These are phyloP conservation scores for Chaetoscypha palmicola DNA, from an alignment of 2,329 filamentous ascomycete genomes.

Conservation along the genomic window DNA sequence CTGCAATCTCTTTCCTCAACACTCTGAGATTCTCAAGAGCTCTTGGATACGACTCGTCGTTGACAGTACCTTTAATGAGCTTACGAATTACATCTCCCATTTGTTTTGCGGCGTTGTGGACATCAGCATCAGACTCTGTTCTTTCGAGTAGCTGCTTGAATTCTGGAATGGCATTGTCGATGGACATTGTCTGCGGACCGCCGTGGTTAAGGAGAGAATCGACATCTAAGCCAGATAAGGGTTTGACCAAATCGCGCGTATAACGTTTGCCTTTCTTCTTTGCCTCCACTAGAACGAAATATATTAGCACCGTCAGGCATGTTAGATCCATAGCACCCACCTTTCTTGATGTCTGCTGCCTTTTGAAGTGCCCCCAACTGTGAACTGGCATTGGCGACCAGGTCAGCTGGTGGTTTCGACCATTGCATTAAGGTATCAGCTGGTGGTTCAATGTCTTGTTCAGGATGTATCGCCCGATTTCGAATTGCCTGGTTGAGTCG, in stretches of 20 bases:
- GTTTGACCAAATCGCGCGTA: slow-evolving; percentile 60
- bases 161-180: slow-evolving; percentile 76
- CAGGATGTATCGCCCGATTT: slow-evolving; percentile 69
- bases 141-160: slow-evolving; percentile 73
- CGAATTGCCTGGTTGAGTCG: slow-evolving; percentile 81
- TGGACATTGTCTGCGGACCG: slow-evolving; percentile 47
- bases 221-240: slow-evolving; percentile 83
- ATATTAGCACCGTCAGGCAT: too few relatives aligned
- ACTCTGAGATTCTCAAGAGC: slow-evolving; percentile 70
- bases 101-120: slow-evolving; percentile 64
- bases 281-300: slow-evolving; percentile 54
- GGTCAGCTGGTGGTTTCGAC: slow-evolving; percentile 61
- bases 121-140: slow-evolving; percentile 51
- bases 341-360: slow-evolving; percentile 76
- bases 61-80: slow-evolving; percentile 38
- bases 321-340: slow-evolving; percentile 39
- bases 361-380: slow-evolving; percentile 57
- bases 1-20: slow-evolving; percentile 69
- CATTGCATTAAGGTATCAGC: slow-evolving; percentile 63
- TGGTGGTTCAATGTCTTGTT: slow-evolving; percentile 53
- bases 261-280: slow-evolving; percentile 68
- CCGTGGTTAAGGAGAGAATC: slow-evolving; percentile 66
- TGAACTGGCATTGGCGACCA: slow-evolving; percentile 51
- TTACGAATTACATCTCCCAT: slow-evolving; percentile 54
- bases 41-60: slow-evolving; percentile 59